Evolutionary conservation across 805 yeast genomes (phyloP).

Genomic region (Yamadazyma insecticola): DNA sequence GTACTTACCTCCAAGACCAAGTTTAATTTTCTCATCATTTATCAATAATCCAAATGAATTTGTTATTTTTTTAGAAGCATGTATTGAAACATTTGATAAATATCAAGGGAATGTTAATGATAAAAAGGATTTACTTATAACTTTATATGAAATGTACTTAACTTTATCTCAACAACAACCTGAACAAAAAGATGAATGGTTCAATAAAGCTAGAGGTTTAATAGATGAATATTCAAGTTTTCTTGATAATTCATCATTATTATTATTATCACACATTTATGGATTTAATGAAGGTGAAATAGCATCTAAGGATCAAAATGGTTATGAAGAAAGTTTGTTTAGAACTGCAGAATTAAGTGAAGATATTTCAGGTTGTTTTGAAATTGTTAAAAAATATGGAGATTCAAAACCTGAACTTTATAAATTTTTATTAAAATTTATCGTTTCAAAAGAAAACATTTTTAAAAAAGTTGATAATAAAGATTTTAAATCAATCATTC

Average conservation of each 20-base stretch:
- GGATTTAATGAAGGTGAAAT: constrained; percentile 49
- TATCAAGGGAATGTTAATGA: constrained; percentile 72
- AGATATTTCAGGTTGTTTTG: constrained; percentile 53
- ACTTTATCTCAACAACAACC: constrained; percentile 27
- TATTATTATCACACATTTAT: constrained; percentile 55
- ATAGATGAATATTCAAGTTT: constrained; percentile 43
- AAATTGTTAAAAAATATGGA: constrained; percentile 57
- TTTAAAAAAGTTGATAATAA: constrained; percentile 49
- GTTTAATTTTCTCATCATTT: constrained; percentile 81
- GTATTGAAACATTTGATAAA: constrained; percentile 69
- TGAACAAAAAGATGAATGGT: constrained; percentile 45
- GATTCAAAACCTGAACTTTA: constrained; percentile 60
- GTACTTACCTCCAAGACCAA: constrained; percentile 88
- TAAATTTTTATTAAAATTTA: constrained; percentile 58
- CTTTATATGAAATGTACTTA: constrained; percentile 79
- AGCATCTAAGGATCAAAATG: constrained; percentile 33
- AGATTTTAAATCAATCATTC: constrained; percentile 45
- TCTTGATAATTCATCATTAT: constrained; percentile 52
- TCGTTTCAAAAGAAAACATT: constrained; percentile 51
- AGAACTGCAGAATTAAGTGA: constrained; percentile 57
- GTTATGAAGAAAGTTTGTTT: constrained; percentile 59
- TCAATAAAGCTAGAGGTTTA: constrained; percentile 54
- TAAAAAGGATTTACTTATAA: constrained; percentile 65
- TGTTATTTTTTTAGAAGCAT: constrained; percentile 89
- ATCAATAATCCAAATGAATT: constrained; percentile 83